Conservation (phyloP, 2,329 filamentous ascomycete genomes). For the Colletotrichum siamense region DNA sequence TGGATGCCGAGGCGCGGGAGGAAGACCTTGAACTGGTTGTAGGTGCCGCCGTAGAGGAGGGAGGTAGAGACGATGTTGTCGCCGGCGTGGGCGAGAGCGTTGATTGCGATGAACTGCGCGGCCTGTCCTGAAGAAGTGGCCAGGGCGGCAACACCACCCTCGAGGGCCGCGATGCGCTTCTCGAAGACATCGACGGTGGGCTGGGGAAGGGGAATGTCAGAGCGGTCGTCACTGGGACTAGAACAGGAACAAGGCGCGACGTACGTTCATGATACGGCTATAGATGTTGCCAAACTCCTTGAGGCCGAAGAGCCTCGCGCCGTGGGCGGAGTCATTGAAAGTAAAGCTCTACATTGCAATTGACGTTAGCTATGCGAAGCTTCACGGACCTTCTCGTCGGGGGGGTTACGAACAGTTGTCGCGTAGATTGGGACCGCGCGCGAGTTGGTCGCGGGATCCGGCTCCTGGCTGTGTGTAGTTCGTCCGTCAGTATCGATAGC, state of each 20-base stretch:
- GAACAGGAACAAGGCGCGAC: constrained; percentile 30
- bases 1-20: constrained; percentile 85
- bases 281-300: constrained; percentile 99
- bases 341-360: constrained; percentile 71
- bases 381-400: not conserved
- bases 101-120: constrained; percentile 90
- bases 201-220: constrained; percentile 42
- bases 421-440: constrained; percentile 96
- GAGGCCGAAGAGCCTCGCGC: constrained; percentile 92
- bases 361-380: not conserved
- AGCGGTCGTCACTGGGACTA: not conserved
- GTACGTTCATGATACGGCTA: constrained; percentile 91
- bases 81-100: constrained; percentile 82
- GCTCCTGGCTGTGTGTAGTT: constrained; percentile 65
- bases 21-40: constrained; percentile 96
- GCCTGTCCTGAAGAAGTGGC: constrained; percentile 87
- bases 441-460: constrained; percentile 82
- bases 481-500: constrained; percentile 6
- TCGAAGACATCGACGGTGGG: constrained; percentile 96
- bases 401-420: constrained; percentile 60
- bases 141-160: constrained; percentile 87
- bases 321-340: constrained; percentile 97
- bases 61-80: constrained; percentile 94
- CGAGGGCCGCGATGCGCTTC: constrained; percentile 93
- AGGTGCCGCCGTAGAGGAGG: constrained; percentile 93